Percentiles rank a stretch among this genome's conserved stretches.
Evolutionary conservation across 768 basidiomycete species (phyloP).

Genomic region (Phaffia tasmanica): DNA sequence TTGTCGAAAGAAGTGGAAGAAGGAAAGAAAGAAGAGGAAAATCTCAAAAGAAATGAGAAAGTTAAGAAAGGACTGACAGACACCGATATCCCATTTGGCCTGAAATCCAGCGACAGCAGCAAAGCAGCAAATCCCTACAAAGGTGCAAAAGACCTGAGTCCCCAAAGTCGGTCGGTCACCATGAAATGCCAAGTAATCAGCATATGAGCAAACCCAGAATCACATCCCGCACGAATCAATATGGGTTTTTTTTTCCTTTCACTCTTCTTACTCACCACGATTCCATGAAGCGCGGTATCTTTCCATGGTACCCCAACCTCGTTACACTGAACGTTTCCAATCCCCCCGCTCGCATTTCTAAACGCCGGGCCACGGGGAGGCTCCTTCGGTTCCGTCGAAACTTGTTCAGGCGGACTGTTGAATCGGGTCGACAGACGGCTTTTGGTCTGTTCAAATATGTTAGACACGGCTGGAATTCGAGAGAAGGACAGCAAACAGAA

Average conservation of each 20-base stretch:
- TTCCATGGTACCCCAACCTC: not conserved
- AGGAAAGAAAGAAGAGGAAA: no score
- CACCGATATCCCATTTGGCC: constrained; percentile 67
- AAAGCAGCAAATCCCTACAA: constrained; percentile 82
- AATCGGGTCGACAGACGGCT: no score
- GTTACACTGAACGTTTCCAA: constrained; percentile 14
- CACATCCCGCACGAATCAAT: not conserved
- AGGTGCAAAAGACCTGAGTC: constrained; percentile 71
- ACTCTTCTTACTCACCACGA: not conserved
- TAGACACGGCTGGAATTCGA: no score
- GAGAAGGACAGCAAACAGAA: no score
- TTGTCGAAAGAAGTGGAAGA: no score
- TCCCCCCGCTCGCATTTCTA: constrained; percentile 15
- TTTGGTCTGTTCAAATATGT: no score
- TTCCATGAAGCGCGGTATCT: not conserved
- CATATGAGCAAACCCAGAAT: not conserved
- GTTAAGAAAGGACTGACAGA: constrained; percentile 51
- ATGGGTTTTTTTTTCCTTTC: not conserved
- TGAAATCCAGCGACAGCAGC: constrained; percentile 83
- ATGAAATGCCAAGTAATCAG: not conserved
- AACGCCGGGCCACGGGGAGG: constrained; percentile 5
- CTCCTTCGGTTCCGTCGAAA: no score
- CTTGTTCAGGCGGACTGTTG: no score
- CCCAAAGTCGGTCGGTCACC: not conserved
- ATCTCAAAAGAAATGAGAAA: not conserved